A percentile compares a stretch with the other conserved stretches of the same genome.
These are phyloP conservation scores for Tetragonia tetragonoides DNA, from an alignment of 148 eudicot species.

Conservation along the genomic window DNA sequence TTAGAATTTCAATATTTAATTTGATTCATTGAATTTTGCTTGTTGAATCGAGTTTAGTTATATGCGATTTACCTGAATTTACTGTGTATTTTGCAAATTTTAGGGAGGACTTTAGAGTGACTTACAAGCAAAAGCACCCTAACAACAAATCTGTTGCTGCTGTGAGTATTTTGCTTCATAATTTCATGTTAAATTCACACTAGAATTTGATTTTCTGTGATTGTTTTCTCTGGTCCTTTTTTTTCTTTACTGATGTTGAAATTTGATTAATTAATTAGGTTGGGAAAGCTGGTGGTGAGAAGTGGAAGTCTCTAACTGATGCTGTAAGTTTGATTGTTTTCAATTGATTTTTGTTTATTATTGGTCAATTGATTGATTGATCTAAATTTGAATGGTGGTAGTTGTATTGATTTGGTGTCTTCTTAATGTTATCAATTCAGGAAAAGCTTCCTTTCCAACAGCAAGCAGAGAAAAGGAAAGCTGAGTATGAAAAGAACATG, in stretches of 20 bases:
- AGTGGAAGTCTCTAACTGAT: conserved; percentile 54
- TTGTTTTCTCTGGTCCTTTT: not conserved
- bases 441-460: conserved; percentile 55
- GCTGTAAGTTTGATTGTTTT: conserved; percentile 30
- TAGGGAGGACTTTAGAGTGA: conserved; percentile 60
- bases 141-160: conserved; percentile 57
- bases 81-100: not conserved
- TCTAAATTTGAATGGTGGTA: too few species aligned
- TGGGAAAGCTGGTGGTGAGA: conserved; percentile 68
- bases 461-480: conserved; percentile 58
- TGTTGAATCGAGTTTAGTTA: too few species aligned
- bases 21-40: not conserved
- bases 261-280: conserved; percentile 31
- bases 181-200: not conserved
- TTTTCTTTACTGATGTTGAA: not conserved
- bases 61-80: not conserved
- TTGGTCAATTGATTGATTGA: not conserved
- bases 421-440: conserved; percentile 16
- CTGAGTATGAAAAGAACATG: conserved; percentile 47
- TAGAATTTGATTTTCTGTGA: not conserved
- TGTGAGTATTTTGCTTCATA: conserved; percentile 26
- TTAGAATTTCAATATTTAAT: not conserved
- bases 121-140: conserved; percentile 55
- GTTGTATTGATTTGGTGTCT: not conserved
- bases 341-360: too few species aligned